Base-by-base conservation (phyloP, 2,329 filamentous ascomycete species). In the Fusarium sp. region DNA sequence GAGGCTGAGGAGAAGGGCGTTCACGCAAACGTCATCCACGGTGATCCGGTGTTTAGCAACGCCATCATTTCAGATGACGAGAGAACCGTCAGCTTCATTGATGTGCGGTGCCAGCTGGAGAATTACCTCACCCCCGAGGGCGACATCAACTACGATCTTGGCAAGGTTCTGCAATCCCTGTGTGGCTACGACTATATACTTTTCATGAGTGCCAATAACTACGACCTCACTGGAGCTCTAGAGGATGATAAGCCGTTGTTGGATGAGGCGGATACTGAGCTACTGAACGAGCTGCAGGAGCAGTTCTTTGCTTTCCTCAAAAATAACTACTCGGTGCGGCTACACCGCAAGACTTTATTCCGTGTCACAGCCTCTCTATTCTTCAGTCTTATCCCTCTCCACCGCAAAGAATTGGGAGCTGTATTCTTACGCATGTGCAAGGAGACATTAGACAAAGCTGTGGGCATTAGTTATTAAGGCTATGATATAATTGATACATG, bases 1-100 rank as follows among this genome's bases (percentile, higher is more conserved):
- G 53, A 56, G 14, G 53, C 53, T n/a, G 53, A 56, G 18, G 53
- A 56, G 18, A 56, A 56, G 22, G 53, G 53, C 2, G 39, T 56
- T 0, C 53, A 35, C 39, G 53, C 53, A 2, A 46, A 56, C 3
- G 53, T 56, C 17, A 56, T 56, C 53, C 53, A 56, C 1, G 53
- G 53, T 3, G 53, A 56, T 56, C 53, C 53, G 0, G 53, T 56
- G 10, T 56, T 56, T 0, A 56, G 53, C 22, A 56, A 56, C 8
- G 53, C 53, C 10, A 56, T 56, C 10, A 56, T 56, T 6, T 56
- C 53, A 8, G 53, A 56, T 11, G 53, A 56, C 1, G 53, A 56
- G 39, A 35, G 53, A 35, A 35, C 53, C 0, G 53, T 56, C 8
- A 56, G 39, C 39, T 56, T 56, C 18, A 56, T 56, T 10, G 53